Evolutionary conservation across 352 stramenopile genomes (phyloP).

Genomic region (Aphanomyces invadans): DNA sequence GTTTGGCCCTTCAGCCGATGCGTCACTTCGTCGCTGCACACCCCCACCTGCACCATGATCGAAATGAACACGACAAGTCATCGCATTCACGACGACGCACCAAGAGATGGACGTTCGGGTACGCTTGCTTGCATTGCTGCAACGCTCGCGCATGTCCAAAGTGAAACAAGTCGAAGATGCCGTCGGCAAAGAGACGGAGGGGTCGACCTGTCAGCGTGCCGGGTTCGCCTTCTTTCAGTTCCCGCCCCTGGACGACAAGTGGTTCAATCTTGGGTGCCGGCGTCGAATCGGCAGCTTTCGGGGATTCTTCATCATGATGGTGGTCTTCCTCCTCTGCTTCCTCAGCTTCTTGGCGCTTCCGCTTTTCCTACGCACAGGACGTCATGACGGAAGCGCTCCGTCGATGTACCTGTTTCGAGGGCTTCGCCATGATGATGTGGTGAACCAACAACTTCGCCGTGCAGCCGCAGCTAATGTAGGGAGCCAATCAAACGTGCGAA

Average conservation of each 20-base stretch:
- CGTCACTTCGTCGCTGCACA: conserved; percentile 79
- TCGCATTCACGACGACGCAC: neutral
- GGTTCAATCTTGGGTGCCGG: conserved; percentile 1
- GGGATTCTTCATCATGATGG: conserved; percentile 1
- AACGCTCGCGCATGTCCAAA: conserved; percentile 75
- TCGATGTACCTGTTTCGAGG: neutral
- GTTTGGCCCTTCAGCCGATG: conserved; percentile 83
- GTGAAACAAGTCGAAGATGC: conserved; percentile 87
- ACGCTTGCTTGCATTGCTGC: conserved; percentile 82
- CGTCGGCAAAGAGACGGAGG: conserved; percentile 78
- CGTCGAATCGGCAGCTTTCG: neutral
- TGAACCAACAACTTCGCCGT: neutral
- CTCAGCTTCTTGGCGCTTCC: conserved; percentile 9
- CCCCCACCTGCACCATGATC: conserved; percentile 39
- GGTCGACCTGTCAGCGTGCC: conserved; percentile 66
- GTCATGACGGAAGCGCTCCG: neutral
- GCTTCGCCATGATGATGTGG: conserved; percentile 12
- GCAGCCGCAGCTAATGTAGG: neutral
- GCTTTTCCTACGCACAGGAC: conserved; percentile 14
- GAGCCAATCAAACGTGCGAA: conserved; percentile 1
- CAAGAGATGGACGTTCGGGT: conserved; percentile 76
- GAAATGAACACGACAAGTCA: neutral
- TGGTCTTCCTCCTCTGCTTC: neutral
- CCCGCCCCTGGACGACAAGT: conserved; percentile 4
- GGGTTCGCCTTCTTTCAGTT: conserved; percentile 35